phyloP scores from a whole-genome alignment of 1,139 yeast genomes.

The Spathaspora sp. region DNA sequence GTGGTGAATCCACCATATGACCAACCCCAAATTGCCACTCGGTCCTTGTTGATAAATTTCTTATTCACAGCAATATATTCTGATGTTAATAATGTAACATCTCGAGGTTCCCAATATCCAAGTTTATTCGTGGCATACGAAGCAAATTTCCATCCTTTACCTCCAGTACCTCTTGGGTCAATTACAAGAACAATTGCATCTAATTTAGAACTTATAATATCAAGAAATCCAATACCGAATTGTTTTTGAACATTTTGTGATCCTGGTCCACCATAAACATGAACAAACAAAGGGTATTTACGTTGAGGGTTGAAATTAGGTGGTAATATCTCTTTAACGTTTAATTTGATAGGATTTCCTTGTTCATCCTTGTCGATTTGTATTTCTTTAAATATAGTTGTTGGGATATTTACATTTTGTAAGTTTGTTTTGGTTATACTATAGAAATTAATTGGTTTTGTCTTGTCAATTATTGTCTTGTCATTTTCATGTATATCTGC shows the following conservation, averaged over 20 bases:
- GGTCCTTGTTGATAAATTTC: conserved; percentile 55
- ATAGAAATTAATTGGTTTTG: conserved; percentile 28
- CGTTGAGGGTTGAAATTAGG: conserved; percentile 55
- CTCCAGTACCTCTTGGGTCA: conserved; percentile 96
- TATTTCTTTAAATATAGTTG: conserved; percentile 48
- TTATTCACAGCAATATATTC: conserved; percentile 54
- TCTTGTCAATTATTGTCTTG: conserved; percentile 22
- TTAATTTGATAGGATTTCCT: conserved; percentile 47
- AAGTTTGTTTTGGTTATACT: conserved; percentile 20
- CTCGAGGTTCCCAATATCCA: conserved; percentile 89
- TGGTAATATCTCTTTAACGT: conserved; percentile 77
- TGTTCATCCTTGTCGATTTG: conserved; percentile 41
- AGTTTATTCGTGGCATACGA: conserved; percentile 66
- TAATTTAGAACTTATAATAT: conserved; percentile 63
- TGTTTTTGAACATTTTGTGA: conserved; percentile 66
- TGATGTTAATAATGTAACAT: conserved; percentile 65
- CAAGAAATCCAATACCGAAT: conserved; percentile 64
- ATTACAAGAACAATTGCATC: conserved; percentile 77
- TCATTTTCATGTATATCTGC: conserved; percentile 25
- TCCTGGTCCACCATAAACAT: conserved; percentile 94
- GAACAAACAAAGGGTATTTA: conserved; percentile 78
- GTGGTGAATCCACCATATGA: conserved; percentile 81
- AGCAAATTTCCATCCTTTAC: conserved; percentile 76
- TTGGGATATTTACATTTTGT: conserved; percentile 52
- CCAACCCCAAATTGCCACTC: conserved; percentile 91